phyloP scores from a whole-genome alignment of 2,329 filamentous ascomycete species.

The Apiospora malaysiana region DNA sequence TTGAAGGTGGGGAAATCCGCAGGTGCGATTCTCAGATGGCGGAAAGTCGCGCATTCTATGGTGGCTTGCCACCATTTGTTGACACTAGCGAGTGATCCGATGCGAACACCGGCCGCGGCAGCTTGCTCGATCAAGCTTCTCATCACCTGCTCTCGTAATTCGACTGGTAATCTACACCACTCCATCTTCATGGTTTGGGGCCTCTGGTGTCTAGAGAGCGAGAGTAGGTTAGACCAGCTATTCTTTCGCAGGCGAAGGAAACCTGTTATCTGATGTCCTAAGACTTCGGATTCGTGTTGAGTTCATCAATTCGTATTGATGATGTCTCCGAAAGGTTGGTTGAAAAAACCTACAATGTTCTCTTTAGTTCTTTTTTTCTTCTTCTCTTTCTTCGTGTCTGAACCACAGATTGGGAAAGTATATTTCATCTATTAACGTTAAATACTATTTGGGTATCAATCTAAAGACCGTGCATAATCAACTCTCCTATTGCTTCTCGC shows the following conservation, averaged over 20 bases:
- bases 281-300: too few species aligned
- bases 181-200: neutral
- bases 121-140: neutral
- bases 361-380: neutral
- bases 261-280: too few species aligned
- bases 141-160: neutral
- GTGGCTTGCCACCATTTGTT: too few species aligned
- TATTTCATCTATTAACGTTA: too few species aligned
- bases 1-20: too few species aligned
- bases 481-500: neutral
- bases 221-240: neutral
- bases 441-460: neutral
- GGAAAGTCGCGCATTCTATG: too few species aligned
- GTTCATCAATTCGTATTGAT: too few species aligned
- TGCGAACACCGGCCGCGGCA: neutral
- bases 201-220: neutral
- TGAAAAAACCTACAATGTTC: neutral
- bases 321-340: too few species aligned
- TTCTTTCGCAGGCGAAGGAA: too few species aligned
- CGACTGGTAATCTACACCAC: neutral
- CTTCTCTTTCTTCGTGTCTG: neutral
- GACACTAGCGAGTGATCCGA: neutral
- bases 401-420: too few species aligned
- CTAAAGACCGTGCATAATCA: neutral
- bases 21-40: too few species aligned